Percentiles rank a stretch among this genome's conserved stretches.
phyloP scores from a whole-genome alignment of 2,329 filamentous ascomycete species.

The Aspergillus fumigatus region DNA sequence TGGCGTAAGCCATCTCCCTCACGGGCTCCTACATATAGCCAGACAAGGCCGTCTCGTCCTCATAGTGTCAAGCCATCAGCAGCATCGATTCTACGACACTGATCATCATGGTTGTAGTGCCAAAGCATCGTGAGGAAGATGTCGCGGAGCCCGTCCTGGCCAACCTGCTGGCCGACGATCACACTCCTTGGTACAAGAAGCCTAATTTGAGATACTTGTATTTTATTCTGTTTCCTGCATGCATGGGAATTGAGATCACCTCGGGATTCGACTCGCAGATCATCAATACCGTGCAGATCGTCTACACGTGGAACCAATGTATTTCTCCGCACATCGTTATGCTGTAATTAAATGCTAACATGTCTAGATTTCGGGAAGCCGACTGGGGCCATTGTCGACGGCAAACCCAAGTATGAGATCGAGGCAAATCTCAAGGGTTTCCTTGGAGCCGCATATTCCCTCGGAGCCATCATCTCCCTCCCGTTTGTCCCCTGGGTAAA shows the following conservation, averaged over 20 bases:
- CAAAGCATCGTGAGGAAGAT: conserved; percentile 22
- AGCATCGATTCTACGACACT: background rate
- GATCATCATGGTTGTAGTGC: conserved; percentile 16
- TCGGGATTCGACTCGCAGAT: conserved; percentile 55
- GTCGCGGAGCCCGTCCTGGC: conserved; percentile 19
- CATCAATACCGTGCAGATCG: conserved; percentile 43
- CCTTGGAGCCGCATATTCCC: conserved; percentile 55
- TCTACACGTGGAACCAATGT: conserved; percentile 38
- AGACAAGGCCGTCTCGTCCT: background rate
- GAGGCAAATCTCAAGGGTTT: conserved; percentile 41
- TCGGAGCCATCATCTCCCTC: conserved; percentile 56
- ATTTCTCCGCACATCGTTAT: background rate
- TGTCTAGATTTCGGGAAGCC: conserved; percentile 17
- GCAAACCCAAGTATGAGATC: conserved; percentile 15
- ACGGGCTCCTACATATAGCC: background rate
- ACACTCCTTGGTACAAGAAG: conserved; percentile 54
- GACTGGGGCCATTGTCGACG: conserved; percentile 17
- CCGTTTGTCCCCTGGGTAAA: conserved; percentile 56
- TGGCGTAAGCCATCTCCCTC: background rate
- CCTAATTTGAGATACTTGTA: conserved; percentile 56
- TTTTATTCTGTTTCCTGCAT: conserved; percentile 55
- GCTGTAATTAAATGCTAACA: background rate
- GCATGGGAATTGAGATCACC: conserved; percentile 60
- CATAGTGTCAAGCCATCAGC: conserved; percentile 1
- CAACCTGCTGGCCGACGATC: conserved; percentile 28